Base-by-base conservation (phyloP, 1,284 basidiomycete species). In the Peniophora sp. region DNA sequence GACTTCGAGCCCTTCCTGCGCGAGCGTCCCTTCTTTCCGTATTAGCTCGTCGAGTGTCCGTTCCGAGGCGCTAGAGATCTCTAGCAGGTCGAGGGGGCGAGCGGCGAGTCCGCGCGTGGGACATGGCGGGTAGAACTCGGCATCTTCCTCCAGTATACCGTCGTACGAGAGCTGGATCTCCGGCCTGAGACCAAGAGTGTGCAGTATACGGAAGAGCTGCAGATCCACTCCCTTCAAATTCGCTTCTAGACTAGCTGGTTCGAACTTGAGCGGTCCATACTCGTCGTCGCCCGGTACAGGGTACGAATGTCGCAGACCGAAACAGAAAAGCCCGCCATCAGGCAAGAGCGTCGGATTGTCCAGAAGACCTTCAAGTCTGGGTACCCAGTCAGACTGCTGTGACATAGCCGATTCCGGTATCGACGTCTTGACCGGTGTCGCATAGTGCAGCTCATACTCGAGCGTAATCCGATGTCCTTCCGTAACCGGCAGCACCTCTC, bases 251-350 rank as follows among this genome's bases (percentile, higher is more conserved):
- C 24, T 9, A 8, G 38, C 6, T 8, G 19, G 38, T 8, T 41
- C 16, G 27, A 6, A 32, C 12, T 32, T 12, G 27, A 6, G 6
- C 27, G 12, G 5, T 5, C 12, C 27, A 12, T 5, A 12, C n/a
- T 41, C n/a, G 38, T 41, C 38, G 5, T n/a, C 16, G n/a, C 8
- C 19, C 3, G 46, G 5, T 47, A 56, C 55, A 43, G 65, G 57
- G 52, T 69, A 71, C 17, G 55, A 50, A 53, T 68, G 59, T 12
- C 51, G 46, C 16, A 70, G 54, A 20, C 63, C 63, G 45, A 69
- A 71, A 0, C 63, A 69, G 8, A 74, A 58, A 8, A 49, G 43
- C 2, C 67, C 68, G 11, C 69, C 69, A 1, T 58, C 27, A 0
- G 62, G 60, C 2, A 67, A 56, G 46, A 68, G 60, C 2, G 47